Percentiles rank a stretch among this genome's conserved stretches.
Evolutionary conservation across 129 eudicot genomes (phyloP).

Genomic region (Dittrichia graveolens): DNA sequence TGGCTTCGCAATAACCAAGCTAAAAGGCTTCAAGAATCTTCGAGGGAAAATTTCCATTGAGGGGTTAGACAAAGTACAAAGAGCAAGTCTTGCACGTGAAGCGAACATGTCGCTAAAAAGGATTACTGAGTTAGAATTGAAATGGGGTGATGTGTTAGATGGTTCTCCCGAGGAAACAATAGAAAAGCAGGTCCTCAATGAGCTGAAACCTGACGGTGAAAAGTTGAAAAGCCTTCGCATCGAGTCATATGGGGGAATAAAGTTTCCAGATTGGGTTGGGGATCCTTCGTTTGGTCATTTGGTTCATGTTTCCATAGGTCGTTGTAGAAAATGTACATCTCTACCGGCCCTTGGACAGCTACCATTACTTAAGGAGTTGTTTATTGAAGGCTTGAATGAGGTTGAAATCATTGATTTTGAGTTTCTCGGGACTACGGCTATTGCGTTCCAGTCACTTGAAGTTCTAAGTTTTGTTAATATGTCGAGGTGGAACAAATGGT

Average conservation of each 20-base stretch:
- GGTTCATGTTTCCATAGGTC: neutral
- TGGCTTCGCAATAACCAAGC: no score
- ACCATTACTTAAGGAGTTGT: neutral
- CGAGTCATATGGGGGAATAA: neutral
- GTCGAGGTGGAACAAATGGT: neutral
- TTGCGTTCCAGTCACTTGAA: constrained; percentile 3
- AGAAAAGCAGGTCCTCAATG: neutral
- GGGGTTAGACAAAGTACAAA: neutral
- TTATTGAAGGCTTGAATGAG: neutral
- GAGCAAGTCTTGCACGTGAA: neutral
- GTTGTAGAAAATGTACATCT: neutral
- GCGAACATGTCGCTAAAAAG: neutral
- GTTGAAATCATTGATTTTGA: neutral
- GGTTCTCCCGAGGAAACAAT: neutral
- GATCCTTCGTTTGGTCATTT: neutral
- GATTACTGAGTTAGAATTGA: neutral
- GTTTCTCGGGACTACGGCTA: neutral
- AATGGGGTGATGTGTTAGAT: neutral
- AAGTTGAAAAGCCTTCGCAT: neutral
- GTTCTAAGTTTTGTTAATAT: neutral
- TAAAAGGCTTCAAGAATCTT: no score
- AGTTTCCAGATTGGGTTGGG: neutral
- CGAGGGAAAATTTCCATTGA: no score
- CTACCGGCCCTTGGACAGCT: neutral
- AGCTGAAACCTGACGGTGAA: neutral